Base-by-base conservation (phyloP, 495 filamentous ascomycete species). In the Amorphotheca resinae region DNA sequence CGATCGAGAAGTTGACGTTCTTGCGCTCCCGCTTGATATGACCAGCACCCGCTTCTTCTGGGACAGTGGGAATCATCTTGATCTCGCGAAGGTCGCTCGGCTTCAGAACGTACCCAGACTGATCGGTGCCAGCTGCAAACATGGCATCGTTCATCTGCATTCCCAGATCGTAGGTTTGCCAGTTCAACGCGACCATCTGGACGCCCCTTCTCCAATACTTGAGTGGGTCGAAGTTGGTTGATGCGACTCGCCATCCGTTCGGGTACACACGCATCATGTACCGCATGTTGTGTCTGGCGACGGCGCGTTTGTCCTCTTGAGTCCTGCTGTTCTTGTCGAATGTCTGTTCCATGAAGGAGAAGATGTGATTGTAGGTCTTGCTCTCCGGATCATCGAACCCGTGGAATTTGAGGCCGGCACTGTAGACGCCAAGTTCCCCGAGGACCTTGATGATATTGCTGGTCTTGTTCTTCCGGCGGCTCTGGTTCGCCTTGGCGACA, bases 131-230 rank as follows among this genome's bases (percentile, higher is more conserved):
- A 38, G 85, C 81, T n/a, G 85, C 82, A 60, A 96, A 98, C 91
- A 98, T 98, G 48, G 91, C 91, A 41, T 89, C 84, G 52, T 96
- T 96, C 57, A 95, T 67, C 58, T 96, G 87, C 78, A 93, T 87
- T 12, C 84, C 82, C 22, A 87, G 69, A 52, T 96, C 91, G 53
- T 91, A 95, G 0, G 89, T 98, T 60, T 98, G 91, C 91, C 91
- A 98, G 60, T 98, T 98, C 48, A 94, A 68, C 1, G 91, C 91
- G 18, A 54, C 51, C 52, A 55, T 55, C 53, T 87, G 82, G 8
- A 95, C 91, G 22, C 91, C 91, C 39, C 84, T 82, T 34, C 91
- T 76, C 91, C 91, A 98, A 60, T 86, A 91, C 43, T 78, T 76
- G 42, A 87, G 70, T 0, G 91, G 91, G 53, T 96, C 84, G 52